Percentiles rank a stretch among this genome's conserved stretches.
Conservation (phyloP, 495 filamentous ascomycete species). For the Neurospora tetrasperma region DNA sequence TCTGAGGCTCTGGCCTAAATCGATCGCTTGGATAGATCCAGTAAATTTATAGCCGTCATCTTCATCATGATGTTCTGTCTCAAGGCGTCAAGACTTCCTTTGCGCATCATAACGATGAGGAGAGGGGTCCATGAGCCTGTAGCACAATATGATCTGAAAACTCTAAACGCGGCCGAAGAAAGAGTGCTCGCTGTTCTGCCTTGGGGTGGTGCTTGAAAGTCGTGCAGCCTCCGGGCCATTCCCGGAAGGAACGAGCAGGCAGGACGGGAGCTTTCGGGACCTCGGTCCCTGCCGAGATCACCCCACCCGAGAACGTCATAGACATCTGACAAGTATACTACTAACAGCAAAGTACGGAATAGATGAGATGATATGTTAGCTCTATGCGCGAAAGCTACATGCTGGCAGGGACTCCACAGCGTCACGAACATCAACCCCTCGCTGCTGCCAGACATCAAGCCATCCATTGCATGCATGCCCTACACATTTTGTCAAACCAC, state of each 20-base stretch:
- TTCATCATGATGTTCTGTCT: neutral
- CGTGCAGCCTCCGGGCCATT: neutral
- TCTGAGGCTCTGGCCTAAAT: neutral
- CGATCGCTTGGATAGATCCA: neutral
- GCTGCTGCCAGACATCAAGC: neutral
- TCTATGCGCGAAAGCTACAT: neutral
- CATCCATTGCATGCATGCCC: neutral
- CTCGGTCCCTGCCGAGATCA: neutral
- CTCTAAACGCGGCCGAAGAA: neutral
- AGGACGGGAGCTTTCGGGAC: neutral
- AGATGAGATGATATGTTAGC: neutral
- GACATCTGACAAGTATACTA: neutral
- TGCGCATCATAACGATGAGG: neutral
- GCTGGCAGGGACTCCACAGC: neutral
- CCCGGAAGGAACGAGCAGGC: neutral
- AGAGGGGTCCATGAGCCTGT: neutral
- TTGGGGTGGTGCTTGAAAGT: neutral
- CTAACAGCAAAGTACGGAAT: neutral
- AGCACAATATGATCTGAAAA: neutral
- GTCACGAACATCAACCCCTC: neutral
- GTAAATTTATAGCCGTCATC: neutral
- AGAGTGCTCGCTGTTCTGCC: neutral
- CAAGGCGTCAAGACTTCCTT: neutral
- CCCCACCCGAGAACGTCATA: neutral
- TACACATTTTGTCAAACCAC: neutral